Conservation (phyloP, 2,329 filamentous ascomycete species). For the Grosmannia huntii region DNA sequence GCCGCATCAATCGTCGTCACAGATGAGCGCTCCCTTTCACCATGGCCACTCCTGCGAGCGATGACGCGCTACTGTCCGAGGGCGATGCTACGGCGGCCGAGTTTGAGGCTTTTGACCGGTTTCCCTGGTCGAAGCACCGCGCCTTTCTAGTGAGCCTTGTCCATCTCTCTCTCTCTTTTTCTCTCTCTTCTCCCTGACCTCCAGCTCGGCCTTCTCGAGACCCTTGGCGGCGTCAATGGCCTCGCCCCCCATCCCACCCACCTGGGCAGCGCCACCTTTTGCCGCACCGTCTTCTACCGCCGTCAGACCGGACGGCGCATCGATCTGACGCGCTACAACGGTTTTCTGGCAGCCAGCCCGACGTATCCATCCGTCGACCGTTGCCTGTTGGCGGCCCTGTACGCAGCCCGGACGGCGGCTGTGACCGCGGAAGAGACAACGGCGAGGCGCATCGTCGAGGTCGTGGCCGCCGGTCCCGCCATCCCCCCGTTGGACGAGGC, state of each 20-base stretch:
- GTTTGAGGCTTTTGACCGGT: constrained; percentile 12
- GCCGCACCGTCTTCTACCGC: constrained; percentile 14
- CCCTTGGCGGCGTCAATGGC: constrained; percentile 13
- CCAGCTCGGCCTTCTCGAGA: constrained; percentile 13
- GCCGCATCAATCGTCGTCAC: too few species aligned
- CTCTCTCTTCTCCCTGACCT: background rate
- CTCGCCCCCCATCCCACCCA: constrained; percentile 12
- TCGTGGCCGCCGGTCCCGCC: constrained; percentile 2
- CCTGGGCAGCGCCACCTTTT: constrained; percentile 12
- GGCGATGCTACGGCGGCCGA: background rate
- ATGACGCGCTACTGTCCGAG: background rate
- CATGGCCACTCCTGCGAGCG: background rate
- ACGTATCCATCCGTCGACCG: constrained; percentile 11
- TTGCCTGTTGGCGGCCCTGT: constrained; percentile 11
- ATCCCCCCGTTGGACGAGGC: constrained; percentile 8
- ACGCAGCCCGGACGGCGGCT: constrained; percentile 16
- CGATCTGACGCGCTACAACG: constrained; percentile 12
- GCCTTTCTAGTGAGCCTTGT: constrained; percentile 10
- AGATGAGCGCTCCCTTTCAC: background rate
- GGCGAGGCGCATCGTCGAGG: constrained; percentile 8
- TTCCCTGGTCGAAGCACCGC: constrained; percentile 13
- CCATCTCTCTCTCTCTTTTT: background rate
- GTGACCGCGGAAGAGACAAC: background rate
- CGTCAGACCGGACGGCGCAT: constrained; percentile 11
- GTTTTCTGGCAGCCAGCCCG: constrained; percentile 6